Evolutionary conservation across 2,329 filamentous ascomycete species (phyloP).

Genomic region (Aspergillus carbonarius): DNA sequence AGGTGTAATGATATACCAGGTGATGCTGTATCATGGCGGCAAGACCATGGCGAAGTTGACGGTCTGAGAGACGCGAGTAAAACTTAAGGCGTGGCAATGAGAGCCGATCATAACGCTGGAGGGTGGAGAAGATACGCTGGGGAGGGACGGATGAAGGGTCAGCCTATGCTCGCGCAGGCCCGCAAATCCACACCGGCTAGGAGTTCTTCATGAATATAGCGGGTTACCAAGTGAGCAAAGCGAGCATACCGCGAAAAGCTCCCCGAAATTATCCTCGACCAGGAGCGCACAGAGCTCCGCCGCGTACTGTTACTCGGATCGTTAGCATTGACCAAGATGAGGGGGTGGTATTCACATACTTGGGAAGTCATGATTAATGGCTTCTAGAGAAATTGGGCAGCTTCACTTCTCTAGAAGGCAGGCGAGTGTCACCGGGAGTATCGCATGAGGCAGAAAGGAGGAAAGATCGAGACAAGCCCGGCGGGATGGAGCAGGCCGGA

Average conservation of each 20-base stretch:
- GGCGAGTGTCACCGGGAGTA: conserved; percentile 63
- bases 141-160: conserved; percentile 4
- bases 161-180: neutral
- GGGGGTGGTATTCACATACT: conserved; percentile 47
- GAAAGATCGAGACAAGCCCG: neutral
- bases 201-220: neutral
- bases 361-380: conserved; percentile 52
- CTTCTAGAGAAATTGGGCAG: conserved; percentile 75
- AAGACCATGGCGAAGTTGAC: conserved; percentile 77
- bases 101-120: conserved; percentile 77
- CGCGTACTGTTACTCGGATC: conserved; percentile 55
- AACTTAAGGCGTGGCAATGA: conserved; percentile 67
- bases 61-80: conserved; percentile 69
- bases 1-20: conserved; percentile 72
- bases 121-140: conserved; percentile 78
- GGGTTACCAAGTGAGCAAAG: neutral
- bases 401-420: conserved; percentile 68
- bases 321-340: conserved; percentile 25
- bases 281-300: conserved; percentile 88
- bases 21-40: conserved; percentile 86
- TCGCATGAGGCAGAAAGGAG: conserved; percentile 27
- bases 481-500: neutral
- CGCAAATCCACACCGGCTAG: neutral
- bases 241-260: conserved; percentile 78
- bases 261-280: conserved; percentile 84